Conservation (phyloP, 1,284 basidiomycete genomes). For the Porogramme epimiltina region DNA sequence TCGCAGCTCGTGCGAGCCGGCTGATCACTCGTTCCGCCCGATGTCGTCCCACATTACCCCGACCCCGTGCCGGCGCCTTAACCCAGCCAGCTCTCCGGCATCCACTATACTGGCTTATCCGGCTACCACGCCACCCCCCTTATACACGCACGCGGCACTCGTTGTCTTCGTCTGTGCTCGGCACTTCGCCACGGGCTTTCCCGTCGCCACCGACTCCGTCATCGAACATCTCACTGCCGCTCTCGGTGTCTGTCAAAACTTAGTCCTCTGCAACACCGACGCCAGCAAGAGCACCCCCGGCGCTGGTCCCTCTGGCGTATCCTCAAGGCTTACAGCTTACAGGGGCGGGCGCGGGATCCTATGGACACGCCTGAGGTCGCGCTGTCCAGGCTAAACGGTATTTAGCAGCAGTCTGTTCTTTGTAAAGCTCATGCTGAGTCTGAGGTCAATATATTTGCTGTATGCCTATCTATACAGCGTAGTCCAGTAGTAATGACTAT, state of each 20-base stretch:
- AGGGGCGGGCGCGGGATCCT: slow-evolving; percentile 27
- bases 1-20: slow-evolving; percentile 18
- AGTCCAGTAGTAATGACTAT: too few species aligned
- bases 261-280: background rate
- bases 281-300: slow-evolving; percentile 9
- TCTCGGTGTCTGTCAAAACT: slow-evolving; percentile 12
- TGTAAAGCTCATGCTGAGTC: too few species aligned
- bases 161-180: slow-evolving; percentile 27
- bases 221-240: slow-evolving; percentile 16
- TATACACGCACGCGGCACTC: slow-evolving; percentile 31
- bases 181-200: slow-evolving; percentile 26
- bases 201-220: slow-evolving; percentile 26
- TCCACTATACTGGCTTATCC: slow-evolving; percentile 25
- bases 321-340: slow-evolving; percentile 30
- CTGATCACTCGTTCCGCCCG: slow-evolving; percentile 9
- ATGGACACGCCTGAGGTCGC: slow-evolving; percentile 33
- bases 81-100: slow-evolving; percentile 19
- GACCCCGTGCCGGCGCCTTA: slow-evolving; percentile 5
- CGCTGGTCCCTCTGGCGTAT: slow-evolving; percentile 33
- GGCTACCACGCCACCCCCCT: slow-evolving; percentile 29
- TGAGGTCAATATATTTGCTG: too few species aligned
- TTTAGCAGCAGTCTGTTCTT: too few species aligned
- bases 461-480: too few species aligned
- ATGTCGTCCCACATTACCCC: slow-evolving; percentile 4
- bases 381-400: too few species aligned